Evolutionary conservation across 148 eudicot species (phyloP), one percentile per base, ranked within the genome.

Genomic region (Spergularia bocconei): DNA sequence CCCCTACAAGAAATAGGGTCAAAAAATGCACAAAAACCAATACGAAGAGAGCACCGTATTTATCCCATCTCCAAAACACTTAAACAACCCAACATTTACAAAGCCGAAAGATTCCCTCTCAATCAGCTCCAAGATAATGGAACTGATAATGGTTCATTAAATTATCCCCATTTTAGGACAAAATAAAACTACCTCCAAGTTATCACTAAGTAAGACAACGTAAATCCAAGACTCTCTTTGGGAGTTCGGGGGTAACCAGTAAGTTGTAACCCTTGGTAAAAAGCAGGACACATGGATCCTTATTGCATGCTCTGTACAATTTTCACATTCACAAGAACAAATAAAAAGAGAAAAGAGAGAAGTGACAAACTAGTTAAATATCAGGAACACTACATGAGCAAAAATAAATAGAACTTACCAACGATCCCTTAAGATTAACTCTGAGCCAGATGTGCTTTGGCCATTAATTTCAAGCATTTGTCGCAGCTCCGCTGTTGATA

Each of bases 401-500:
- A 11, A 56, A 50, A 58, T 13, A 70, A 58, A 19, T 60, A 73
- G 25, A 66, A 62, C 83, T 69, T 87, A 89, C 99, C 99, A 95
- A 78, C 87, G 92, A 73, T 92, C 99, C 51, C 99, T 85, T 77
- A 95, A 79, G 83, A 84, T 91, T 70, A 91, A 86, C 79, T 95
- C 99, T 73, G 96, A 91, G 74, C 99, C 99, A 62, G 86, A 75
- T 69, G 91, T 84, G 66, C 88, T 85, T 80, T 89, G 99, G 33
- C 75, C 86, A 83, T 95, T 95, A 60, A 82, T 88, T 73, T 88
- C 91, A 81, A 95, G 97, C 99, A 95, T 95, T 84, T 85, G 82
- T 79, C 91, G 86, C 81, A 95, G 64, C 82, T 90, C 97, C 6
- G 77, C 76, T 38, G 89, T 84, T 19, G 90, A 76, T 63, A 95